Conservation (phyloP, 2,329 filamentous ascomycete species). For the Trichoderma sp. region DNA sequence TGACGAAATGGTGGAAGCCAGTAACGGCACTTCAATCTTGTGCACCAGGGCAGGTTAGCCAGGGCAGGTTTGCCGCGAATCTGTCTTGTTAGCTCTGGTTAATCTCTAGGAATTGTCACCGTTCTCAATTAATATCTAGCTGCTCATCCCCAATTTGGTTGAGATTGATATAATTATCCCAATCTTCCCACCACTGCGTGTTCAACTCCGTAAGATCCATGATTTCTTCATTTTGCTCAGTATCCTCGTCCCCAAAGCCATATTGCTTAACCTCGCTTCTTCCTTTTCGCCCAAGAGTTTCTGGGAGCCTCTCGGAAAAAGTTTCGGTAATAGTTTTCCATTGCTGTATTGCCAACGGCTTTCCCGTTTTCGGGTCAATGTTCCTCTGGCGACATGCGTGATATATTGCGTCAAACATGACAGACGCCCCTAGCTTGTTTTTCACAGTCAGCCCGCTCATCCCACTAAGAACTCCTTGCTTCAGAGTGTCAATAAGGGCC, state of each 20-base stretch:
- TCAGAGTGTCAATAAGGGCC: not conserved
- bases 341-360: not conserved
- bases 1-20: no score
- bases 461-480: not conserved
- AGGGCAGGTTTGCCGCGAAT: no score
- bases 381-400: not conserved
- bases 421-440: not conserved
- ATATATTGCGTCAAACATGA: not conserved
- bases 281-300: fast-evolving
- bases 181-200: not conserved
- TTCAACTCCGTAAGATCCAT: not conserved
- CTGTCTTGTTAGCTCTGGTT: no score
- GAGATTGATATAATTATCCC: not conserved
- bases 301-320: not conserved
- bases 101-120: no score
- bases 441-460: not conserved
- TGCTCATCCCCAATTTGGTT: not conserved
- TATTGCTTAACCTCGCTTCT: not conserved
- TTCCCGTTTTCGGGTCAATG: not conserved
- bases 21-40: no score
- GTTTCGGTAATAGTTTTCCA: not conserved
- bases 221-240: not conserved
- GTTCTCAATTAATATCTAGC: not conserved
- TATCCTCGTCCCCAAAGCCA: not conserved
- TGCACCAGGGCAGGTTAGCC: no score